These are phyloP conservation scores for Coemansia sp. DNA, from an alignment of 192 early-diverging fungal species.

Conservation along the genomic window DNA sequence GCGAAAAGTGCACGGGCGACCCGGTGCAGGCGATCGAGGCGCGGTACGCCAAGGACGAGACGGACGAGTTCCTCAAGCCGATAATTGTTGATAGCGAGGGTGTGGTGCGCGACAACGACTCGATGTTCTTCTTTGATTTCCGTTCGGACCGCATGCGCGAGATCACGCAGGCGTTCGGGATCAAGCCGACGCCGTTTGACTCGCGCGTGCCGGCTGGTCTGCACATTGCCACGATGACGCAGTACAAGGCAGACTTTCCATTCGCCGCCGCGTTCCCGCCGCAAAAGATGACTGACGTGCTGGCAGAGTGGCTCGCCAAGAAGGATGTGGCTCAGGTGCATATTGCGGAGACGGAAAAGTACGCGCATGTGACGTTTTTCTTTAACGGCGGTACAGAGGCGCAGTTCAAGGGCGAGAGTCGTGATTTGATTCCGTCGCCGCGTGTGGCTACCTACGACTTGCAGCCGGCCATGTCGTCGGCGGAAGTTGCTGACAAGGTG, in stretches of 20 bases:
- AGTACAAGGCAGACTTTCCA: constrained; percentile 97
- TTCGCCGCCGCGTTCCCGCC: constrained; percentile 97
- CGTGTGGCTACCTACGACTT: constrained; percentile 98
- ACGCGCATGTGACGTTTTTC: constrained; percentile 99
- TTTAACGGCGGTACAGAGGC: constrained; percentile 98
- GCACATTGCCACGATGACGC: constrained; percentile 93
- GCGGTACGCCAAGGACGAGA: constrained; percentile 86
- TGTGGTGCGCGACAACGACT: constrained; percentile 83
- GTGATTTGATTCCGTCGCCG: constrained; percentile 89
- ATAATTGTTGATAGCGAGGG: constrained; percentile 86
- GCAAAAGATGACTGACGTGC: constrained; percentile 96
- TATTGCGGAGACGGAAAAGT: constrained; percentile 99
- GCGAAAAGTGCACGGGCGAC: constrained; percentile 62
- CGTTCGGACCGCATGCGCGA: constrained; percentile 98
- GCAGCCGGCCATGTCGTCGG: constrained; percentile 94
- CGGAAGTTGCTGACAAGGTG: constrained; percentile 87
- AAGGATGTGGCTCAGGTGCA: constrained; percentile 89
- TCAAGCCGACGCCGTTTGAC: constrained; percentile 87
- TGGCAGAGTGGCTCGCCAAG: constrained; percentile 96
- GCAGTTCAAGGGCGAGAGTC: constrained; percentile 87
- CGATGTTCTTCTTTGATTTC: constrained; percentile 98
- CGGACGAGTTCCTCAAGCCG: constrained; percentile 99
- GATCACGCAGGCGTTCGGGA: constrained; percentile 82
- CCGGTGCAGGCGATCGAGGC: constrained; percentile 73
- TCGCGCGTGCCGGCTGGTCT: constrained; percentile 74